Evolutionary conservation across 257 asterid species (phyloP), one percentile per base, ranked within the genome.

Genomic region (Ilex aquifolium): DNA sequence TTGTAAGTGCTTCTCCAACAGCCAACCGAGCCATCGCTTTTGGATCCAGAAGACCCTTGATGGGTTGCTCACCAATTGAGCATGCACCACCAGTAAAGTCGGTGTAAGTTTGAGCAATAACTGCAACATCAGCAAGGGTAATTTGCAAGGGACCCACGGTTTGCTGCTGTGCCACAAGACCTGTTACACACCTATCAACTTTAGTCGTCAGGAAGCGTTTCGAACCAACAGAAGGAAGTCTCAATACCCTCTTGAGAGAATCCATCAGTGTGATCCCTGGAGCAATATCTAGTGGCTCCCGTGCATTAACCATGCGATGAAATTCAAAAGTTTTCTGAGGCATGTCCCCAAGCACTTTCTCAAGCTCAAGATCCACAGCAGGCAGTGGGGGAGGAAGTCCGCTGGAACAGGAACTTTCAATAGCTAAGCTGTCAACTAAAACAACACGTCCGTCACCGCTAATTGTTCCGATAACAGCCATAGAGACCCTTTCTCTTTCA

Each of bases 151-250:
- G 99, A 36, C 99, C 99, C 74, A 89, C 97, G 36, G 97, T 89
- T 78, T 92, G 97, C 82, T 92, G 99, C 68, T 92, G 97, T 6
- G 99, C 97, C 40, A 92, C 97, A 39, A 92, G 94, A 51, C 97
- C 97, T 17, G 99, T 92, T 36, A 92, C 99, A 62, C 97, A 89
- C 72, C 97, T 76, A 61, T 89, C 94, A 61, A 92, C 99, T 78
- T 89, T 92, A 16, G 97, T 87, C 62, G 99, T 92, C 83, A 92
- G 77, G 68, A 92, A 87, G 5, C 97, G 83, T 68, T 92, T 89
- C 0, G 97, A 92, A 72, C 87, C 91, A 51, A 92, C 89, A 39
- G 97, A 92, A 58, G 95, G 91, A 61, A 92, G 94, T 69, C 96
- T 83, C 74, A 89, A 67, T 1, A 92, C 91, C 76, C 97, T 77